Evolutionary conservation across 208 protist genomes (phyloP), one percentile per base, ranked within the genome.

Genomic region (Jaenimonas drosophilae): DNA sequence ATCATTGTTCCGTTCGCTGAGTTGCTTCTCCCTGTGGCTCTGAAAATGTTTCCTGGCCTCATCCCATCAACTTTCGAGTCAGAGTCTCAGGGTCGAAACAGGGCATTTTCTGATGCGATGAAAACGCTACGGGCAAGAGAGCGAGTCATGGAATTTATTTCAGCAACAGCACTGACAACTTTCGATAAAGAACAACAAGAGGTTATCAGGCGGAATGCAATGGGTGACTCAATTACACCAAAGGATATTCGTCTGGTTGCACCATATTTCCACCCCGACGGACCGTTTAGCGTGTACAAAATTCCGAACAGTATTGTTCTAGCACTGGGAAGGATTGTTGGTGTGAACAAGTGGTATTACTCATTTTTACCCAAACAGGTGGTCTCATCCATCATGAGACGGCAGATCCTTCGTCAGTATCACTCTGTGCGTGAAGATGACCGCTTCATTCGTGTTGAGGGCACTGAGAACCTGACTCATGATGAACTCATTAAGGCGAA

Each of bases 1-100:
- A 90, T 98, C 19, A 63, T 98, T 7, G 77, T 98, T 12, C 96
- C 96, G 4, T 97, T 98, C 67, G 70, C 90, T 11, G 96, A 98
- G 59, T 73, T 98, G 33, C 67, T 95, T 31, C 71, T 98, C 27
- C 96, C 96, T 2, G 75, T 98, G 24, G 68, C 88, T 5, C 67
- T 98, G 24, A 96, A 96, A 51, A 88, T 98, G 65, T 98, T 98
- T 69, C 96, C 96, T 20, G 94, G 94, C 14, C 70, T 98, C 31
- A 94, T 98, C 44, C 96, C 96, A 20, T 96, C 82, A 14, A 97
- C 95, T 3, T 98, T 97, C 64, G 79, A 96, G 53, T 87, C 84
- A 1, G 64, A 91, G 53, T 75, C 64, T 17, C 88, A 96, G 47
- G 80, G 84, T 7, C 63, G 77, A 43, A 93, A 92, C 49, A 72